phyloP scores from a whole-genome alignment of 2,329 filamentous ascomycete species.

The Epichloe amarillans region DNA sequence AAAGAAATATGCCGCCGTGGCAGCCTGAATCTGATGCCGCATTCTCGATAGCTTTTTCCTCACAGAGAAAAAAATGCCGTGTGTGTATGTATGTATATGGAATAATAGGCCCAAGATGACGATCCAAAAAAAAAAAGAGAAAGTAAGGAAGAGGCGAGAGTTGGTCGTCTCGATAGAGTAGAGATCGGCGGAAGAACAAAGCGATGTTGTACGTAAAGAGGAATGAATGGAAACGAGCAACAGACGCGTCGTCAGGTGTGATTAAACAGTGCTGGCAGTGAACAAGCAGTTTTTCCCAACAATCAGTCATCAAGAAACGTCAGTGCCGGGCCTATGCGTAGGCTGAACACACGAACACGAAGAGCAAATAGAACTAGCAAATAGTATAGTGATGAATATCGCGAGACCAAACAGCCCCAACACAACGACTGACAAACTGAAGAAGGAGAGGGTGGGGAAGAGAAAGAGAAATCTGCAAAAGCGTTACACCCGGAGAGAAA shows the following conservation, averaged over 20 bases:
- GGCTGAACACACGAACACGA: background rate
- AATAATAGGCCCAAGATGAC: background rate
- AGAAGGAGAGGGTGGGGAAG: background rate
- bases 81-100: background rate
- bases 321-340: background rate
- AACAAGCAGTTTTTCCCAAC: background rate
- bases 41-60: background rate
- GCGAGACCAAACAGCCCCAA: background rate
- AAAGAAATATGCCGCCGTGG: conserved; percentile 15
- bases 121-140: background rate
- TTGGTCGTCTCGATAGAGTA: background rate
- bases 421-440: background rate
- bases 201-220: background rate
- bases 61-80: background rate
- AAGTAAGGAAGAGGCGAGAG: background rate
- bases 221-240: background rate
- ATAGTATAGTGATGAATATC: background rate
- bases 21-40: conserved; percentile 6
- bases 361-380: background rate
- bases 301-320: background rate
- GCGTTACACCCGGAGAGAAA: background rate
- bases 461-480: background rate
- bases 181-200: background rate
- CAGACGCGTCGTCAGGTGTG: background rate
- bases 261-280: background rate